Base-by-base conservation (phyloP, 306 rosid genomes). In the Amphicarpaea edgeworthii region DNA sequence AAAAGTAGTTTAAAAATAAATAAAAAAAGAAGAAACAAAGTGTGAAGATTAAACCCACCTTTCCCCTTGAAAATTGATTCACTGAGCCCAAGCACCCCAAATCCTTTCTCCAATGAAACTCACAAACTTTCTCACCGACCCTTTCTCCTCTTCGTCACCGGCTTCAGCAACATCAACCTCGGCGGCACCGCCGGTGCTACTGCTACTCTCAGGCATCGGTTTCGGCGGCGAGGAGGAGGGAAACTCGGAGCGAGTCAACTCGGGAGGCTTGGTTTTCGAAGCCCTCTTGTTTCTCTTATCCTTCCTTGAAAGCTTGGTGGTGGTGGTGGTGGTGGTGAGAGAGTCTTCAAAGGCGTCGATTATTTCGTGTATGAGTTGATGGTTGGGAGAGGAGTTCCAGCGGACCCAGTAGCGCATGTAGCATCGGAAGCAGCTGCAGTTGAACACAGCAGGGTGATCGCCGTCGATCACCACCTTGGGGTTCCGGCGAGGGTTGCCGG, bases 331-430 rank as follows among this genome's bases (percentile, higher is more conserved):
- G n/a, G n/a, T n/a, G n/a, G 88, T 79, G 19, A 80, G 26, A 62
- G 79, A 88, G 5, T 86, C 96, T 81, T 95, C 97, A 7, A 82
- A 90, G 21, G 93, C 92, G 16, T 92, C 96, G 72, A 95, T 92
- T 73, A 92, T 85, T 70, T 86, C 88, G 42, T 95, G 91, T 21
- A 95, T 92, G 49, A 85, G 82, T 42, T 90, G 87, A 15, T 89
- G 89, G 68, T 92, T 95, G 7, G 97, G 97, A 1, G 97, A 95
- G 8, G 82, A 65, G 75, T 88, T 93, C 97, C 98, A 95, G 50
- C 98, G 86, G 15, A 58, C 87, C 98, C 97, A 95, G 84, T 85
- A 95, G 30, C 89, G 86, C 82, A 74, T 88, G 80, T 92, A 95
- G 81, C 98, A 92, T 12, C 89, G 82, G 83, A 92, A 95, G 60